Base-by-base conservation (phyloP, 208 protist genomes). In the Trypanosoma brucei region DNA sequence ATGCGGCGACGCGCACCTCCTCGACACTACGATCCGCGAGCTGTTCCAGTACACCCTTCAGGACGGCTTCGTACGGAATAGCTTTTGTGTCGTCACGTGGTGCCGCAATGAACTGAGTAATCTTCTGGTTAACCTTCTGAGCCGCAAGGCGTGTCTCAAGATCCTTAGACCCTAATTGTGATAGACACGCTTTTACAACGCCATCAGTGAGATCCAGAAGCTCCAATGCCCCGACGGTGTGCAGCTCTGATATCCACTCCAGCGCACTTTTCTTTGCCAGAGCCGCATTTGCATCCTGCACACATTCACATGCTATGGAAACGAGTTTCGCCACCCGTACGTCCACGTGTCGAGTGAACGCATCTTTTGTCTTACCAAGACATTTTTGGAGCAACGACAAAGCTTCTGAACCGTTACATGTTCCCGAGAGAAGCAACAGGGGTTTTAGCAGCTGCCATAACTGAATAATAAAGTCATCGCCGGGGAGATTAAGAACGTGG, bases 401-500 rank as follows among this genome's bases (percentile, higher is more conserved):
- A 34, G 62, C 51, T 13, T 65, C 56, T 40, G 44, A 22, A 52
- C 63, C 62, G 48, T 39, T 37, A 33, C 39, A 65, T 14, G 34
- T 70, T 22, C 73, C 78, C 0, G 75, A 76, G n/a, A 82, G 62
- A 39, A 76, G 58, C 2, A 84, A 64, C 3, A 88, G 64, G 3
- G 73, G 62, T 14, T 73, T 70, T 42, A 88, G 66, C 46, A 88
- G 69, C 1, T 66, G 55, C 42, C 72, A 68, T 48, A 89, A 62
- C 40, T 65, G 59, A n/a, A 72, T 44, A 44, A 79, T 63, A 59
- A 83, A 70, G 45, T 79, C 60, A 59, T 74, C 70, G 3, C 79
- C 72, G 3, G 79, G 75, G 44, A 86, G 66, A 61, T 80, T 80
- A 7, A 80, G 59, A 31, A 89, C 72, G 60, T 83, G 72, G 31